Evolutionary conservation across 805 yeast genomes (phyloP).

Genomic region (Cephaloascus fragrans): DNA sequence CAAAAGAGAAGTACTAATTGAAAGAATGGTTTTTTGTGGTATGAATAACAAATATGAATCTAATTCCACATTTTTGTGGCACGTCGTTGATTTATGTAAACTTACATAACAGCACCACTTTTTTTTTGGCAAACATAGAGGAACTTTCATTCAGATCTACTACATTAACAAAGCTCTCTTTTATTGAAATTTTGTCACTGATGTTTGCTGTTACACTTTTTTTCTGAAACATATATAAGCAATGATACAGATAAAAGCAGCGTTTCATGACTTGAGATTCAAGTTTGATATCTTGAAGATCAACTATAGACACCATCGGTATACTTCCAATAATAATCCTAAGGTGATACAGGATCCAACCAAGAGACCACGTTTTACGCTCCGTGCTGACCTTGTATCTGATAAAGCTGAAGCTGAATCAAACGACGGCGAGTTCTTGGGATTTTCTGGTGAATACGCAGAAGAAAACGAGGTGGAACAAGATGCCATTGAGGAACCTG

Average conservation of each 20-base stretch:
- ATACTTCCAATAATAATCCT: slow-evolving; percentile 25
- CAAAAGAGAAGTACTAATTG: too few species aligned
- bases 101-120: too few species aligned
- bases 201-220: too few species aligned
- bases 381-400: slow-evolving; percentile 1
- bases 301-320: slow-evolving; percentile 25
- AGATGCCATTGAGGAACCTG: not conserved
- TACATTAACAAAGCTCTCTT: too few species aligned
- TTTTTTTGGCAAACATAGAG: too few species aligned
- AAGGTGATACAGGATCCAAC: slow-evolving; percentile 26
- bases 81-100: too few species aligned
- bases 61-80: too few species aligned
- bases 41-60: too few species aligned
- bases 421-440: slow-evolving; percentile 21
- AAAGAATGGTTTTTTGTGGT: too few species aligned
- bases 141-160: too few species aligned
- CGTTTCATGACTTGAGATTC: slow-evolving; percentile 19
- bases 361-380: not conserved
- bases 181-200: too few species aligned
- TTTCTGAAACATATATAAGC: too few species aligned
- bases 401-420: not conserved
- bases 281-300: slow-evolving; percentile 20
- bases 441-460: slow-evolving; percentile 6
- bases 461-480: slow-evolving; percentile 4
- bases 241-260: slow-evolving; percentile 6